Base-by-base conservation (phyloP, 225 moss, liverwort and hornwort genomes). In the Takakia lepidozioides region DNA sequence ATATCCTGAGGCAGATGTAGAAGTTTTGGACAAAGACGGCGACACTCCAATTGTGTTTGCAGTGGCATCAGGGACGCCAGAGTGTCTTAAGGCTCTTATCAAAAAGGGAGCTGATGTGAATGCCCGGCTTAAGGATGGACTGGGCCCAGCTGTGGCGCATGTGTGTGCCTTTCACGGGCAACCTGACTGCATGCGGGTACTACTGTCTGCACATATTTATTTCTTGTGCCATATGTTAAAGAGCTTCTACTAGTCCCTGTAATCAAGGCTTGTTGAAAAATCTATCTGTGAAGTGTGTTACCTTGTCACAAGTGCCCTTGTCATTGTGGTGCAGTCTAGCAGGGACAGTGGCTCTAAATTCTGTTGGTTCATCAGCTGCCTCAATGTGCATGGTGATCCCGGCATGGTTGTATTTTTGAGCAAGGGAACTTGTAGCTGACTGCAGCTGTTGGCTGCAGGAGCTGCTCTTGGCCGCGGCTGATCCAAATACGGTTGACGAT, bases 111-210 rank as follows among this genome's bases (percentile, higher is more conserved):
- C 74, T 18, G 63, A 74, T 57, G 74, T 74, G 2, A 74, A 74
- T 56, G 74, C 74, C 46, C 63, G 68, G 59, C 53, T 74, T n/a
- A 74, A 74, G 57, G 74, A 68, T 46, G 68, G 74, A 19, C 21
- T 74, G 49, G 74, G 74, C 25, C 74, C 73, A 58, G 68, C 74
- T 30, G 68, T 74, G 48, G 68, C 74, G 22, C 74, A 74, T 60
- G 74, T 74, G 32, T 74, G 74, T 69, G 74, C 74, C 37, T 74
- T 74, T 55, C 73, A 73, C 38, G 73, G 73, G 14, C 73, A 73
- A 29, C 67, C 73, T 34, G 73, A 73, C 47, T 74, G 74, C 37
- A 74, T 74, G 74, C 53, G 59, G 68, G 74, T 74, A 68, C 30
- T 46, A 25, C 43, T 24, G 15, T 36, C 22, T 54, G 7, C 37